Evolutionary conservation across 2,329 filamentous ascomycete genomes (phyloP).

Genomic region (Colletotrichum echinochloae): DNA sequence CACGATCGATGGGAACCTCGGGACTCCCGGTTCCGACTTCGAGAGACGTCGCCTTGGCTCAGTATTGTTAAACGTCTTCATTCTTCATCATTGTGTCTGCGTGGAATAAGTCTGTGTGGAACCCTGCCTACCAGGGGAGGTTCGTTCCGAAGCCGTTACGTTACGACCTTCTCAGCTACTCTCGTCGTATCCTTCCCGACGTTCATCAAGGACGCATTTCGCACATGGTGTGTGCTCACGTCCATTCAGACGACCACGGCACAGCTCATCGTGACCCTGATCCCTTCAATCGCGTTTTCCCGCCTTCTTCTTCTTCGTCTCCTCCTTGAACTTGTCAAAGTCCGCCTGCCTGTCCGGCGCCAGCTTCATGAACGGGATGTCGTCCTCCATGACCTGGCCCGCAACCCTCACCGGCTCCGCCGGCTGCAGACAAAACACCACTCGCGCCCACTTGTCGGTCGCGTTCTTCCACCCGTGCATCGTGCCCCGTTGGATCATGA

Average conservation of each 20-base stretch:
- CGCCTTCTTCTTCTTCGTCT: conserved; percentile 27
- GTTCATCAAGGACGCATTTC: not conserved
- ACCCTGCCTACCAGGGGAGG: not conserved
- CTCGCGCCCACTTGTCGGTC: conserved; percentile 37
- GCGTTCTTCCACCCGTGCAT: conserved; percentile 51
- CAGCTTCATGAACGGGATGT: conserved; percentile 34
- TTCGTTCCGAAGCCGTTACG: not conserved
- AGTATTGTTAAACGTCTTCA: not conserved
- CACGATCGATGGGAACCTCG: not conserved
- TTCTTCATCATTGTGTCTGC: not conserved
- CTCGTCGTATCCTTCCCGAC: not conserved
- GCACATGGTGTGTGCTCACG: not conserved
- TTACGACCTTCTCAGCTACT: not conserved
- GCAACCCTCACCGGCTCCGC: conserved; percentile 50
- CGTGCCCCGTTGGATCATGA: conserved; percentile 59
- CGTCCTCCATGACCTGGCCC: conserved; percentile 34
- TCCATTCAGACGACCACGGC: too few species aligned
- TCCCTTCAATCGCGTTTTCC: not conserved
- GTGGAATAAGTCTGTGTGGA: not conserved
- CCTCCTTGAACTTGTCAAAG: conserved; percentile 34
- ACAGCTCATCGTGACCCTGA: too few species aligned
- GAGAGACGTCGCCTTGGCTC: not conserved
- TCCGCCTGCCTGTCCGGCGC: conserved; percentile 35
- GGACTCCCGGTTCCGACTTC: not conserved
- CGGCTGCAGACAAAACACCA: conserved; percentile 47